phyloP scores from a whole-genome alignment of 805 yeast species.

The Starmerella lactis-condensi region DNA sequence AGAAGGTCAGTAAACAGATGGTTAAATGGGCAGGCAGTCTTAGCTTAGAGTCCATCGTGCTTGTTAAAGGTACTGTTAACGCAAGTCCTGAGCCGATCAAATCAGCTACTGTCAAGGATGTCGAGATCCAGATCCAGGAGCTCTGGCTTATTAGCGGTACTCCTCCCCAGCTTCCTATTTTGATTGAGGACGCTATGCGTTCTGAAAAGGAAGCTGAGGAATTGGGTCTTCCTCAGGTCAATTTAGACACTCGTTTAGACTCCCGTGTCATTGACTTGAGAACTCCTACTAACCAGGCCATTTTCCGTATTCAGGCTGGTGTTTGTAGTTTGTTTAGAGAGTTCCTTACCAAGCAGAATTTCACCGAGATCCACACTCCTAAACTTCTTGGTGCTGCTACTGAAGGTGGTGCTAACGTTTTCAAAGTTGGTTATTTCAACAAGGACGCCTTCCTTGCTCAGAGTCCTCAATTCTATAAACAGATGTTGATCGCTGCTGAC shows the following conservation, averaged over 20 bases:
- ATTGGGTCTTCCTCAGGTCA: constrained; percentile 78
- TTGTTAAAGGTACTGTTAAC: constrained; percentile 68
- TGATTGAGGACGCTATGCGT: constrained; percentile 92
- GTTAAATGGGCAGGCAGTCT: constrained; percentile 86
- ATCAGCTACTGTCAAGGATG: constrained; percentile 79
- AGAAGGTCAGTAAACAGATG: constrained; percentile 73
- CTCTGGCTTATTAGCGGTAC: constrained; percentile 67
- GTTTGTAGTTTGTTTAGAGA: constrained; percentile 80
- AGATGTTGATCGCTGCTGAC: constrained; percentile 94
- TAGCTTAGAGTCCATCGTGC: constrained; percentile 75
- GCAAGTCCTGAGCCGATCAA: constrained; percentile 76
- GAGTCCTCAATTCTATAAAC: constrained; percentile 95
- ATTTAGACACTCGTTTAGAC: constrained; percentile 89
- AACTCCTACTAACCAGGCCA: constrained; percentile 94
- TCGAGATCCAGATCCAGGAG: constrained; percentile 62
- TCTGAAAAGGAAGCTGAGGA: constrained; percentile 72
- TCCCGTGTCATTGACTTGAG: constrained; percentile 90
- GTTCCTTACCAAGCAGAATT: constrained; percentile 46
- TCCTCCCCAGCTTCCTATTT: constrained; percentile 80
- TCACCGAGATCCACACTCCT: constrained; percentile 91
- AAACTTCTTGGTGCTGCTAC: constrained; percentile 87
- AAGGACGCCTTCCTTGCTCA: constrained; percentile 88
- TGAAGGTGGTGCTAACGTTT: constrained; percentile 96
- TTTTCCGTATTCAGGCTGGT: constrained; percentile 82
- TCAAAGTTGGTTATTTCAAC: constrained; percentile 84